Base-by-base conservation (phyloP, 805 yeast species). In the Nakazawaea ernobii region DNA sequence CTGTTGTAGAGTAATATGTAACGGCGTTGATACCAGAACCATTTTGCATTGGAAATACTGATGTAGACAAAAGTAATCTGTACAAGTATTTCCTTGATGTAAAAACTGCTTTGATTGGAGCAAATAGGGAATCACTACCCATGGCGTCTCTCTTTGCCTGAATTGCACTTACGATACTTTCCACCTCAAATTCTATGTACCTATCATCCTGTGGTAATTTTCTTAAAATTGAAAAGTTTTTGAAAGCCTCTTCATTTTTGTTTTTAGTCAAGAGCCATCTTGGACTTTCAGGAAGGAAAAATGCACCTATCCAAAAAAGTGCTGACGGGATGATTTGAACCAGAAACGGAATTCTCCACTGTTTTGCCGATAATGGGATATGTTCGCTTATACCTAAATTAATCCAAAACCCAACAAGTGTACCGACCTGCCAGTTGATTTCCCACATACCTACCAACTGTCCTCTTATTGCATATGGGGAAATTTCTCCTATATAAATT, bases 1-100 rank as follows among this genome's bases (percentile, higher is more conserved):
- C 66, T 8, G 70, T 66, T 24, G 79, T 79, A n/a, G 80, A 73
- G 56, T 76, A 77, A 56, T 77, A 77, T 39, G 71, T 74, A 44
- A 75, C 66, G 35, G 79, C 76, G 52, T 74, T 69, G 54, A 76
- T 72, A 33, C 80, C 79, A 48, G 68, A 68, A 20, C 74, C 67
- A 52, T 72, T 73, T 50, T 73, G 78, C 58, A 74, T 62, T 50
- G 67, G 57, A 53, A 71, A 71, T 30, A 69, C 53, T 3, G 70
- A 60, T 1, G 69, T 61, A 4, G 75, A 63, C 42, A 72, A 54
- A 1, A 66, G 51, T 26, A 74, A 57, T 43, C 78, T 57, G 52
- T 63, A 60, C 35, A 67, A 45, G 46, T 71, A 52, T 45, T 59
- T 51, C 33, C 54, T 55, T 36, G 68, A 62, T 28, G 48, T 45